These are phyloP conservation scores for Arthrobotrys megalospora DNA, from an alignment of 2,329 filamentous ascomycete species.

Conservation along the genomic window DNA sequence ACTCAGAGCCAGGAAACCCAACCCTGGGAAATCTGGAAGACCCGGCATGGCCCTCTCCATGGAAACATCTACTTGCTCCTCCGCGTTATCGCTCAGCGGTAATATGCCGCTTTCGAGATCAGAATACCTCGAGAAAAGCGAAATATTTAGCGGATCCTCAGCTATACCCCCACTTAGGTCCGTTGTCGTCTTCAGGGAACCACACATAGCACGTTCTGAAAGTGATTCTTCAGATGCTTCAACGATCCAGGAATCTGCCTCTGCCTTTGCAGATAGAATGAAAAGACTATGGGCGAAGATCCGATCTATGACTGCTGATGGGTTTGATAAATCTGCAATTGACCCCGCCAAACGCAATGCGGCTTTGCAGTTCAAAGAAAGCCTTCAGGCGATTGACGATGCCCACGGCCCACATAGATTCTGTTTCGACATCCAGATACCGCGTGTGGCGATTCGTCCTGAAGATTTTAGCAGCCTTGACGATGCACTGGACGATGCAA, in stretches of 20 bases:
- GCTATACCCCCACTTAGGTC: not conserved
- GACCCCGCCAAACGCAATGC: constrained; percentile 1
- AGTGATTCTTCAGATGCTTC: not conserved
- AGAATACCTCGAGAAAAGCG: constrained; percentile 34
- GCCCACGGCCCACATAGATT: not conserved
- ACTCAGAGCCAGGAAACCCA: not conserved
- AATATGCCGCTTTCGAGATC: constrained; percentile 27
- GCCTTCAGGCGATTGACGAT: constrained; percentile 29
- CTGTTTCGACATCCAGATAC: constrained; percentile 3
- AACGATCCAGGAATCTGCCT: not conserved
- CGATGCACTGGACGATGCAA: constrained; percentile 12
- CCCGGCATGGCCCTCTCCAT: not conserved
- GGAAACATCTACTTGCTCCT: constrained; percentile 29
- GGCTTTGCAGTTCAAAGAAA: constrained; percentile 3
- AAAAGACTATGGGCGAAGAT: constrained; percentile 30
- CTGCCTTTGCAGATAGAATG: constrained; percentile 12
- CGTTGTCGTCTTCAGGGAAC: constrained; percentile 18
- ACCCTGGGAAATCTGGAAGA: not conserved
- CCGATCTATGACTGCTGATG: constrained; percentile 26
- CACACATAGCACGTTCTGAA: not conserved
- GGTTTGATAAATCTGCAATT: not conserved
- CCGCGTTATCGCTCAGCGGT: constrained; percentile 31
- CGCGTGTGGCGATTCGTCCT: not conserved
- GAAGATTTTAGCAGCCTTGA: constrained; percentile 21
- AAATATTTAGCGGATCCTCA: constrained; percentile 23